A percentile compares a stretch with the other conserved stretches of the same genome.
Conservation (phyloP, 2,329 filamentous ascomycete species). For the Curvularia eragrostidis region DNA sequence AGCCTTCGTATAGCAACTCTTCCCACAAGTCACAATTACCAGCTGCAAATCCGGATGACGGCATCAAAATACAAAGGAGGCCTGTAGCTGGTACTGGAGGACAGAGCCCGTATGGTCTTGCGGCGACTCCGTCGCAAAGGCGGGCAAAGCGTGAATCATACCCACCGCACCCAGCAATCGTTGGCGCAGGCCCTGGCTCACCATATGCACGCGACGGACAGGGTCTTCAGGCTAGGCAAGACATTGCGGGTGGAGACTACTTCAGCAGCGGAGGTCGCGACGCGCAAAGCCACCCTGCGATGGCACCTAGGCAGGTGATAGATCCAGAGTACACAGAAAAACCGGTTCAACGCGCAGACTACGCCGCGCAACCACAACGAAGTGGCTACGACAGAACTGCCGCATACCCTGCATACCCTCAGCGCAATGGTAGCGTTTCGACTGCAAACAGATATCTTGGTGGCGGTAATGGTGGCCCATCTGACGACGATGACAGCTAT, state of each 20-base stretch:
- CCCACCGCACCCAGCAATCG: constrained; percentile 47
- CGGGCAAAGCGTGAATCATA: constrained; percentile 41
- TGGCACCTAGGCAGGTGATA: constrained; percentile 12
- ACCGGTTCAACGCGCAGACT: constrained; percentile 24
- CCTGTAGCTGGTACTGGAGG: constrained; percentile 47
- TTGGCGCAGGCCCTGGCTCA: constrained; percentile 43
- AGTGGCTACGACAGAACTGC: constrained; percentile 32
- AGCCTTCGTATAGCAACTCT: constrained; percentile 41
- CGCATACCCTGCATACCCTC: constrained; percentile 28
- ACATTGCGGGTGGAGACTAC: constrained; percentile 39
- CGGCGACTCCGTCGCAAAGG: constrained; percentile 25
- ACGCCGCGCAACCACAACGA: constrained; percentile 28
- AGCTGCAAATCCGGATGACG: constrained; percentile 14
- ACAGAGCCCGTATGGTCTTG: constrained; percentile 38
- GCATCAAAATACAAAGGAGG: constrained; percentile 33
- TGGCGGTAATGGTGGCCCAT: constrained; percentile 32
- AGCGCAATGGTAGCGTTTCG: constrained; percentile 32
- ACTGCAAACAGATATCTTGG: constrained; percentile 43
- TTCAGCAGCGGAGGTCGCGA: constrained; percentile 35
- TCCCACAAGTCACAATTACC: constrained; percentile 47
- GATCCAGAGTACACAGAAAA: constrained; percentile 20
- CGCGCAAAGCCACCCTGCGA: constrained; percentile 17
- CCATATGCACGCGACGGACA: constrained; percentile 40
- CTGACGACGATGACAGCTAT: constrained; percentile 41
- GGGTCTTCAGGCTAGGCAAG: constrained; percentile 39